Conservation (phyloP, 164 flowering plant species). For the Vitis rupestris region DNA sequence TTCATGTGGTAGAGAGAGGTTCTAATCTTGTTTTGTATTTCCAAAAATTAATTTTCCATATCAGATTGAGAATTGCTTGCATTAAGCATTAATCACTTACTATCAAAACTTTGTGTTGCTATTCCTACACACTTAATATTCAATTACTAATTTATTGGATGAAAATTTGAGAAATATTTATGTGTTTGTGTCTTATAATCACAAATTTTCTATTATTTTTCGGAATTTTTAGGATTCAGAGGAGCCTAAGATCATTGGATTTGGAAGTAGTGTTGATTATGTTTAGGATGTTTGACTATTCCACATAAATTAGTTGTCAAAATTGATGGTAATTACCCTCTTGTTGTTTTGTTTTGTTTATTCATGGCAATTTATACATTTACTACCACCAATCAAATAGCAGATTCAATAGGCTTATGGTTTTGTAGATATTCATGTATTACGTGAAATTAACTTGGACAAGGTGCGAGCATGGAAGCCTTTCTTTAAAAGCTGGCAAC, state of each 20-base stretch:
- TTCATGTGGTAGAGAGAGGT: conserved; percentile 74
- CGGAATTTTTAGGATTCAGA: conserved; percentile 52
- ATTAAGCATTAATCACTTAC: conserved; percentile 55
- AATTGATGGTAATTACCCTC: conserved; percentile 45
- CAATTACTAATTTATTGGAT: conserved; percentile 4
- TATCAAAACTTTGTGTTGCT: conserved; percentile 73
- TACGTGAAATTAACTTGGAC: conserved; percentile 79
- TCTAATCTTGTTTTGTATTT: conserved; percentile 70
- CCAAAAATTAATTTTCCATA: conserved; percentile 60
- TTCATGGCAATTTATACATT: background rate
- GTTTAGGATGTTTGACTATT: conserved; percentile 85
- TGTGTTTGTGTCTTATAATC: background rate
- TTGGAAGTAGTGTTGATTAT: conserved; percentile 54
- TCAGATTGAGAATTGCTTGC: conserved; percentile 77
- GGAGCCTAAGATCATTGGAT: conserved; percentile 62
- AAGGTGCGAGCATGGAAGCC: conserved; percentile 87
- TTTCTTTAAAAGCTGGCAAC: conserved; percentile 53
- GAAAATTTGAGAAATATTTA: background rate
- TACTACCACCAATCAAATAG: no score
- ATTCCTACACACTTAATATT: background rate
- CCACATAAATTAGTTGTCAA: conserved; percentile 80
- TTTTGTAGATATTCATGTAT: conserved; percentile 44
- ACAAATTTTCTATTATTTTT: background rate
- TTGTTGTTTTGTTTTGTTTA: background rate
- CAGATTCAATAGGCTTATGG: no score